Evolutionary conservation across 495 filamentous ascomycete genomes (phyloP), one percentile per base, ranked within the genome.

Genomic region (Xylaria flabelliformis): DNA sequence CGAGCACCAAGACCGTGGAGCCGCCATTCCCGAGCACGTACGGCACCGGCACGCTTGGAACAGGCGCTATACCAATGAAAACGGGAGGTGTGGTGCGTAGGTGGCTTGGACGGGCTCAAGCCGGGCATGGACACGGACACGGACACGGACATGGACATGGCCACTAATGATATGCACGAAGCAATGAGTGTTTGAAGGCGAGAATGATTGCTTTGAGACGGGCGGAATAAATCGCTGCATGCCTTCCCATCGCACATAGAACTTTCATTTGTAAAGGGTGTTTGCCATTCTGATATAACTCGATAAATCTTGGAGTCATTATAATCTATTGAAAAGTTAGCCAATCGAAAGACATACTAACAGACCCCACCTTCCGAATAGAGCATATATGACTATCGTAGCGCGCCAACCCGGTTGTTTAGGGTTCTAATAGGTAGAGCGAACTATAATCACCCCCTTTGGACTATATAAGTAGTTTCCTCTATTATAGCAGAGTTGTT

Each of bases 1-100:
- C 76, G 62, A 75, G 77, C 29, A 79, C 77, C 21, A 74, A 67
- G 64, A 79, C 75, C 8, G 74, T 77, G 19, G 67, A 79, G 63
- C 75, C 77, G 39, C 74, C 76, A 15, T 75, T 71, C 64, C 72
- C 75, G 10, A 74, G 62, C 34, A 64, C 53, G 9, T 77, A 75
- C 71, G 21, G 67, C 15, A 74, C 69, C 32, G 32, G 51, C 10
- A 55, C 51, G 13, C 2, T 26, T 50, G 69, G 69, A 17, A 59
- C 63, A 24, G 71, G 64, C 4, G 24, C 61, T 26, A 26, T n/a
- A 32, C 56, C 75, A n/a, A 77, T 42, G 51, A 68, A 29, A 26
- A 75, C 72, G 6, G 63, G 67, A 5, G 53, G 19, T 26, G 61
- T 71, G 51, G 55, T 69, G 17, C 74, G 77, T 3, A 77, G 75